phyloP scores from a whole-genome alignment of 1,284 basidiomycete genomes.

The Mrakiaceae sp. region DNA sequence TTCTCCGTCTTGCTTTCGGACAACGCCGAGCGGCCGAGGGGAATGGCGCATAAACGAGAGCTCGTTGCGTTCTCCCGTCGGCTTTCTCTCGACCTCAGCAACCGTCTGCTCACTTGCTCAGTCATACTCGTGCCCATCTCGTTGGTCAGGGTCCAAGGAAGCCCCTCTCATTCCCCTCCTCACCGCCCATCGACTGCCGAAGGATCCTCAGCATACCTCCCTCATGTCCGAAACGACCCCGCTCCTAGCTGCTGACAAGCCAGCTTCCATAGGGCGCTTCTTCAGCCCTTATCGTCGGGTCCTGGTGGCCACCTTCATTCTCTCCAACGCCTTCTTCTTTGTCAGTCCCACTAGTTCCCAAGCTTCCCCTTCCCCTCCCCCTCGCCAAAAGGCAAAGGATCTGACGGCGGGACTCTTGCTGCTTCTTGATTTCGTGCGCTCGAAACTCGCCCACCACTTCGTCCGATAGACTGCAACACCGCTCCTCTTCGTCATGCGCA shows the following conservation, averaged over 20 bases:
- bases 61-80: too few species aligned
- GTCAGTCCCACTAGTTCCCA: background rate
- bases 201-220: background rate
- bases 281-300: constrained; percentile 1
- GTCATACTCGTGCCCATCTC: too few species aligned
- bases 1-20: too few species aligned
- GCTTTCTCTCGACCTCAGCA: too few species aligned
- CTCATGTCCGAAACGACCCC: background rate
- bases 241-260: background rate
- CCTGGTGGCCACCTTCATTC: constrained; percentile 1
- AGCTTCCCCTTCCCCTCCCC: background rate
- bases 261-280: background rate
- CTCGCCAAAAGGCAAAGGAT: background rate
- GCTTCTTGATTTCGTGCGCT: background rate
- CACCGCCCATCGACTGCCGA: background rate
- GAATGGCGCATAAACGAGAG: too few species aligned
- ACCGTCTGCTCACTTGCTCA: too few species aligned
- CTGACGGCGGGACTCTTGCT: too few species aligned
- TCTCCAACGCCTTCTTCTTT: constrained; percentile 8
- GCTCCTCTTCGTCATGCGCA: constrained; percentile 2
- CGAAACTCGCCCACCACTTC: background rate
- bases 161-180: background rate
- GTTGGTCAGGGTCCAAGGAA: too few species aligned
- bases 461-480: constrained; percentile 1
- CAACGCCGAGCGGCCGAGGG: too few species aligned